A percentile compares a stretch with the other conserved stretches of the same genome.
Evolutionary conservation across 2,329 filamentous ascomycete genomes (phyloP).

Genomic region (Rhynchosporium secalis): DNA sequence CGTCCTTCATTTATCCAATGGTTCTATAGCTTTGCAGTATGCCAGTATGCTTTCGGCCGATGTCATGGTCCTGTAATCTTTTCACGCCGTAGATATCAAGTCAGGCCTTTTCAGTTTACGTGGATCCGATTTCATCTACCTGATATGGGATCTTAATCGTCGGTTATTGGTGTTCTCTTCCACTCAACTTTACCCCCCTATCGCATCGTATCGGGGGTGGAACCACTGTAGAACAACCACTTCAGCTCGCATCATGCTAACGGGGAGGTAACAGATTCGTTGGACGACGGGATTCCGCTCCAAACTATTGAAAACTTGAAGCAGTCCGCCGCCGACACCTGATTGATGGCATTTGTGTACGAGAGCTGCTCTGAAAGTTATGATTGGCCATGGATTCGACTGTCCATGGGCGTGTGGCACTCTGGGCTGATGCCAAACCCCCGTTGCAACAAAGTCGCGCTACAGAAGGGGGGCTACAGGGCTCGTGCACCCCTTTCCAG

Average conservation of each 20-base stretch:
- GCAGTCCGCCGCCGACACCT: conserved; percentile 14
- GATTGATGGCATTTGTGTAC: conserved; percentile 16
- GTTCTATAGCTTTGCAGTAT: not conserved
- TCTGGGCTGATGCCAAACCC: conserved; percentile 9
- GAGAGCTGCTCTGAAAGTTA: not conserved
- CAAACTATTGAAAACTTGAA: conserved; percentile 7
- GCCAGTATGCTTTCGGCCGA: too few species aligned
- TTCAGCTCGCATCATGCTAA: not conserved
- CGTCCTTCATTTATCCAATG: not conserved
- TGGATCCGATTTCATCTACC: too few species aligned
- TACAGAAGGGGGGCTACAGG: not conserved
- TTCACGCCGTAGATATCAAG: too few species aligned
- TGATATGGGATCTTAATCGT: too few species aligned
- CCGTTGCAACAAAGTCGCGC: conserved; percentile 12
- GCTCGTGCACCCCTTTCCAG: not conserved
- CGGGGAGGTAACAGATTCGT: not conserved
- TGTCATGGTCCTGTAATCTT: too few species aligned
- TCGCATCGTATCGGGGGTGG: not conserved
- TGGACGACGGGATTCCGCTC: conserved; percentile 2
- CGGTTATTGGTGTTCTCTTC: not conserved
- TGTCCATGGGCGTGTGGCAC: not conserved
- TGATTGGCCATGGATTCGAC: conserved; percentile 16
- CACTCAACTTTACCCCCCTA: not conserved
- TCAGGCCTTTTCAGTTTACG: too few species aligned
- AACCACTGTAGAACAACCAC: not conserved